Conservation (phyloP, 2,329 filamentous ascomycete species). For the Colletotrichum lentis region DNA sequence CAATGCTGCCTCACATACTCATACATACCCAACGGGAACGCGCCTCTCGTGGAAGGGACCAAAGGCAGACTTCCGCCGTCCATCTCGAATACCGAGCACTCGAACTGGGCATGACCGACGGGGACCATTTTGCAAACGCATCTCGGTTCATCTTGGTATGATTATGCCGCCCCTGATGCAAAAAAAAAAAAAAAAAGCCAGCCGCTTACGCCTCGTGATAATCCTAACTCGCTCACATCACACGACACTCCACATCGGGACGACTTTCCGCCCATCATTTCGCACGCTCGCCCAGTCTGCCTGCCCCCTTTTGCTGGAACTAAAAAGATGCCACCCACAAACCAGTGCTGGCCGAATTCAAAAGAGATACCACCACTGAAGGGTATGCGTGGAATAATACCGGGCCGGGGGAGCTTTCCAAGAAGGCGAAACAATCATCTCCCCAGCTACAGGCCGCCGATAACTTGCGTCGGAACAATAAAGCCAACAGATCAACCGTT, state of each 20-base stretch:
- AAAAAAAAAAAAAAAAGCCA: neutral
- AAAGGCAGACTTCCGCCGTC: too few relatives aligned
- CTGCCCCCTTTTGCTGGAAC: neutral
- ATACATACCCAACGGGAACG: too few relatives aligned
- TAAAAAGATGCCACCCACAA: neutral
- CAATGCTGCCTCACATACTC: too few relatives aligned
- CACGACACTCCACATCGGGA: neutral
- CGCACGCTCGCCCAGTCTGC: neutral
- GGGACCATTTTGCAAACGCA: neutral
- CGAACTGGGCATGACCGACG: neutral
- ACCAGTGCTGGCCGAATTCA: neutral
- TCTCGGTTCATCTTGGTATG: constrained; percentile 5
- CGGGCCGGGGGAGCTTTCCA: neutral
- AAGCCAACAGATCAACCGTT: neutral
- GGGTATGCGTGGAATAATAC: neutral
- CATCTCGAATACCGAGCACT: neutral
- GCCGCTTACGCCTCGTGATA: constrained; percentile 24
- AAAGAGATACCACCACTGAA: neutral
- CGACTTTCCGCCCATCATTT: neutral
- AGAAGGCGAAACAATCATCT: neutral
- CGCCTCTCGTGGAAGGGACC: too few relatives aligned
- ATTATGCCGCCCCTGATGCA: constrained; percentile 15
- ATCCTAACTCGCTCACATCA: constrained; percentile 19
- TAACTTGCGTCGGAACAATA: neutral
- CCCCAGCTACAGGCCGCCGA: neutral